Evolutionary conservation across 2,329 filamentous ascomycete genomes (phyloP).

Genomic region (Monilinia aucupariae): DNA sequence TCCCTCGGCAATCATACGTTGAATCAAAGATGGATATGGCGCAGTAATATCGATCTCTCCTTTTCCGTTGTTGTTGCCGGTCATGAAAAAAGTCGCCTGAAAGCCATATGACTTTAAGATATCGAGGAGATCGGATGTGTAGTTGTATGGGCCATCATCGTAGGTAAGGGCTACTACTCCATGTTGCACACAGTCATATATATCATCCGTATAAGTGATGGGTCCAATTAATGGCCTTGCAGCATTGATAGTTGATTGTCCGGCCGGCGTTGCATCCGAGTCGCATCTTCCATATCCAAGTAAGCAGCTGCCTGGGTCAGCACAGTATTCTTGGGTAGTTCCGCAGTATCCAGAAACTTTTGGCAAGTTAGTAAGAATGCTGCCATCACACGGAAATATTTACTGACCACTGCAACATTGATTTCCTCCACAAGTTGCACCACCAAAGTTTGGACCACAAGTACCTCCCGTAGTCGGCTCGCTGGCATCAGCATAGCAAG

Average conservation of each 20-base stretch:
- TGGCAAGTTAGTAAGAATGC: not conserved
- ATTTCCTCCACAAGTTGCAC: constrained; percentile 15
- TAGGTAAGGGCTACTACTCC: constrained; percentile 61
- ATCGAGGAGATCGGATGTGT: constrained; percentile 60
- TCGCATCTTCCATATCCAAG: constrained; percentile 43
- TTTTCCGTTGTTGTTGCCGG: constrained; percentile 47
- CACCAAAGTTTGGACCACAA: constrained; percentile 19
- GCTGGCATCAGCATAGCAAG: constrained; percentile 11
- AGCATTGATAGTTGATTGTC: constrained; percentile 48
- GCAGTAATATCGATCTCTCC: constrained; percentile 36
- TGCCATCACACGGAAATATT: not conserved
- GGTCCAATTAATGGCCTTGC: constrained; percentile 46
- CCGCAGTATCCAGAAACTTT: constrained; percentile 19
- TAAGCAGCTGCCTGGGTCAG: constrained; percentile 23
- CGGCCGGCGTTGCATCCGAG: constrained; percentile 49
- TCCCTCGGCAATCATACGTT: constrained; percentile 32
- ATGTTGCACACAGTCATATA: constrained; percentile 48
- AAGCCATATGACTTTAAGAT: constrained; percentile 52
- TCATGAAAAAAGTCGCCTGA: constrained; percentile 65
- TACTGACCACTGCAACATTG: constrained; percentile 21
- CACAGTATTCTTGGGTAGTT: constrained; percentile 21
- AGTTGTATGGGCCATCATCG: constrained; percentile 60
- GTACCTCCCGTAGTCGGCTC: constrained; percentile 4
- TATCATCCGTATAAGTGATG: constrained; percentile 51
- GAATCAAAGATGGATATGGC: constrained; percentile 44